Evolutionary conservation across 768 basidiomycete genomes (phyloP), one percentile per base, ranked within the genome.

Genomic region (Serendipita indica): DNA sequence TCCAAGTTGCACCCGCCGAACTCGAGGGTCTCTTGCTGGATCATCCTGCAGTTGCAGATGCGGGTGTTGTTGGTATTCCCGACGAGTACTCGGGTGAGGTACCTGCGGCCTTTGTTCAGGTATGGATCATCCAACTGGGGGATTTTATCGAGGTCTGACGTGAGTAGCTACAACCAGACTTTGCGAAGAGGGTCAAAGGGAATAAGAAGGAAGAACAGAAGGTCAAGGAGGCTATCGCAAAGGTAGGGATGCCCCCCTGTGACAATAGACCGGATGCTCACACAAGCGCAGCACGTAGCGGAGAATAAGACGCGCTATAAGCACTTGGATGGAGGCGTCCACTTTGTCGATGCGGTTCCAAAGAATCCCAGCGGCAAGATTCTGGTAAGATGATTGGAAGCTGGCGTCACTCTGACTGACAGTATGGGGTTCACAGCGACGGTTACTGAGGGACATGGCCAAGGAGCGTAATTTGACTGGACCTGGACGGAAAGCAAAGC

Each of bases 41-140:
- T 16, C 66, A 69, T 57, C 64, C 65, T 0, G 62, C 63, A 34
- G 68, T 71, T 7, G 57, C 54, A 3, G 70, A 71, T 57, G 66
- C 65, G 3, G 67, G 59, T 14, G 68, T 70, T 1, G 65, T 70
- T 22, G 69, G 69, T 1, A 60, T 70, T 1, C 62, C 77, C 5
- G 80, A 87, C 64, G 83, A 84, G 5, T 86, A 78, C 60, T 59
- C 41, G 60, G 85, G 85, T 14, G 85, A 87, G 65, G 69, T 84
- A 3, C 64, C 64, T 12, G 39, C 60, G 10, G 62, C 58, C 30
- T 61, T 61, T 57, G 39, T 64, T 14, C 45, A 49, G 25, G 25
- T 35, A 18, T 13, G n/a, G 4, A 18, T 16, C 25, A 5, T 46
- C 20, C 22, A 20, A 37, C 27, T 20, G 16, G 14, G 20, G 14